Base-by-base conservation (phyloP, 139 green algal species). In the Micractinium conductrix region DNA sequence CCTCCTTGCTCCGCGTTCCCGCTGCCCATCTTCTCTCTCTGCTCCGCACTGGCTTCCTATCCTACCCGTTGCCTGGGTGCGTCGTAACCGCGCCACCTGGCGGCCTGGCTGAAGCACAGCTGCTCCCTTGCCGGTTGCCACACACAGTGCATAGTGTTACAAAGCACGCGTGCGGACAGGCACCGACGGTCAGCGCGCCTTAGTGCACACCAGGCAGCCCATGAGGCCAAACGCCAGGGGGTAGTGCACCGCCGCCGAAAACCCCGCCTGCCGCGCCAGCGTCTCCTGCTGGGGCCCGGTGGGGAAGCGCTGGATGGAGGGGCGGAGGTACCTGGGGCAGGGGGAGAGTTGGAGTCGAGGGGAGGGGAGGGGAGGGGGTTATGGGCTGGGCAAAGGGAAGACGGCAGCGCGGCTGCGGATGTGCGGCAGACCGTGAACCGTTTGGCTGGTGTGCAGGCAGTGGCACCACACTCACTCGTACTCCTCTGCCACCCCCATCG, bases 281-380 rank as follows among this genome's bases (percentile, higher is more conserved):
- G 50, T 21, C 90, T 96, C 94, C 85, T 94, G 78, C 60, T 83
- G 78, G 17, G 42, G 62, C 42, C 95, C 95, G 38, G 80, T 90
- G 21, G 96, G 94, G 79, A 98, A 99, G 30, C 80, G 78, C 78
- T 98, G 90, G 67, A 99, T 99, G 67, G 93, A 97, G 10, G 95
- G 95, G 12, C 94, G 84, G 78, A 99, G 87, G 84, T 99, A 99
- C 60, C 79, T 81, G 78, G 12, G 42, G 53, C 2, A 21, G 10
- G 10, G 24, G 53, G 48, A 58, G 16, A 16, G 48, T 10, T 10
- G 48, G 12, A 16, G 48, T 10, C 10, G 10, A 58, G 48, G 33
- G 17, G 24, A 35, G 1, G 4, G 22, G 37, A 35, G 2, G 35
- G 2, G 37, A n/a, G 14, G 6, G 35, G 4, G 21, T 6, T 3